Evolutionary conservation across 495 filamentous ascomycete species (phyloP).

Genomic region (Penicillium steckii): DNA sequence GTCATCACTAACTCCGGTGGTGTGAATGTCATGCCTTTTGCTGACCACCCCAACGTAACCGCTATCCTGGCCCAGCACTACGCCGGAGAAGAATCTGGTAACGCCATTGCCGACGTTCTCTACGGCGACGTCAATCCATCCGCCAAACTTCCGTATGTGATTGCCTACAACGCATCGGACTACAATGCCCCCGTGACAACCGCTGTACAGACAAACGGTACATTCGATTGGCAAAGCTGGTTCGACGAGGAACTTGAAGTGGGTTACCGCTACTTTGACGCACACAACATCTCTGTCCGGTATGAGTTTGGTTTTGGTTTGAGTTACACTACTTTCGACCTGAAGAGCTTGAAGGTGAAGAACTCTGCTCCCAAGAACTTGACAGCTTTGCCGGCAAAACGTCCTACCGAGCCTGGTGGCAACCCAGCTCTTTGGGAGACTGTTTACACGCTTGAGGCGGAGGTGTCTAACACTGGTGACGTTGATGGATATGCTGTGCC

Average conservation of each 20-base stretch:
- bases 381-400: conserved; percentile 5
- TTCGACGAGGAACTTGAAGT: conserved; percentile 66
- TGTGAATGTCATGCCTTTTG: conserved; percentile 55
- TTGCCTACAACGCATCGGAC: conserved; percentile 62
- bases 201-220: conserved; percentile 31
- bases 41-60: conserved; percentile 62
- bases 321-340: conserved; percentile 63
- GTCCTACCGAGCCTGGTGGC: conserved; percentile 38
- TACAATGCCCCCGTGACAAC: conserved; percentile 62
- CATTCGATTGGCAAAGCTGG: conserved; percentile 50
- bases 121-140: conserved; percentile 59
- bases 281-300: conserved; percentile 52
- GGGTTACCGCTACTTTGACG: conserved; percentile 68
- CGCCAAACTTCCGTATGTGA: conserved; percentile 70
- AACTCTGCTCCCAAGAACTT: background rate
- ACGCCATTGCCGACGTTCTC: conserved; percentile 54
- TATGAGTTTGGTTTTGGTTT: conserved; percentile 71
- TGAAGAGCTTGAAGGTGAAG: conserved; percentile 37
- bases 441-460: conserved; percentile 46
- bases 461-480: conserved; percentile 54
- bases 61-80: conserved; percentile 59
- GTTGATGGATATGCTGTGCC: conserved; percentile 53
- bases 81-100: conserved; percentile 61
- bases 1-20: conserved; percentile 63
- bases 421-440: conserved; percentile 56